Evolutionary conservation across 2,329 filamentous ascomycete genomes (phyloP).

Genomic region (Byssothecium circinans): DNA sequence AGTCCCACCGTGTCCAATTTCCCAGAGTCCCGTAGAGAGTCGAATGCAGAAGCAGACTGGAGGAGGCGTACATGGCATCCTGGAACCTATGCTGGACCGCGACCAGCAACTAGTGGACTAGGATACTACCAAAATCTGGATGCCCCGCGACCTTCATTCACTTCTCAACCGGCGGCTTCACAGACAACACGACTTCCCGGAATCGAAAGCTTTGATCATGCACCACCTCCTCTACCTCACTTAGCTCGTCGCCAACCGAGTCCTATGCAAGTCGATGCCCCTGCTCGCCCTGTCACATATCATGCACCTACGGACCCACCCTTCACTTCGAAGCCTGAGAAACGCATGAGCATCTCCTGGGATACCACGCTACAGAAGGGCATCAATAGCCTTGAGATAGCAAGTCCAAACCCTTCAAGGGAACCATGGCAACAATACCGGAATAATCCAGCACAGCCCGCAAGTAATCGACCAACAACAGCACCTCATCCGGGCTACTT

Average conservation of each 20-base stretch:
- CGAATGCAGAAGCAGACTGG: constrained; percentile 73
- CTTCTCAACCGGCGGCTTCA: constrained; percentile 55
- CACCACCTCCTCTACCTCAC: constrained; percentile 60
- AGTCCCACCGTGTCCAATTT: constrained; percentile 69
- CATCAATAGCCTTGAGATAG: constrained; percentile 67
- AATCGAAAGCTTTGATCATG: constrained; percentile 87
- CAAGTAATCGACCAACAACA: constrained; percentile 35
- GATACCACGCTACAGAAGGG: constrained; percentile 68
- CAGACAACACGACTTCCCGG: constrained; percentile 79
- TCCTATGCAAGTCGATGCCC: constrained; percentile 74
- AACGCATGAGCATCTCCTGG: constrained; percentile 54
- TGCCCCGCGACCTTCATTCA: constrained; percentile 58
- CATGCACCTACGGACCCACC: constrained; percentile 35
- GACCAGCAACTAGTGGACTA: constrained; percentile 70
- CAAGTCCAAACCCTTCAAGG: constrained; percentile 45
- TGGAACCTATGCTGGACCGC: constrained; percentile 63
- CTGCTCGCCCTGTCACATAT: constrained; percentile 47
- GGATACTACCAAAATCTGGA: constrained; percentile 75
- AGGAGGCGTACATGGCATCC: constrained; percentile 90
- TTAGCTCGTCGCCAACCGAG: constrained; percentile 68
- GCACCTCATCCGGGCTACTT: constrained; percentile 42
- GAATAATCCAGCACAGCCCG: constrained; percentile 22
- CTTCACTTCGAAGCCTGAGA: constrained; percentile 28
- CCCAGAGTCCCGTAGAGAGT: constrained; percentile 67
- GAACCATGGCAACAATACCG: constrained; percentile 40